phyloP scores from a whole-genome alignment of 2,329 filamentous ascomycete species.

The Phialophora tarda region DNA sequence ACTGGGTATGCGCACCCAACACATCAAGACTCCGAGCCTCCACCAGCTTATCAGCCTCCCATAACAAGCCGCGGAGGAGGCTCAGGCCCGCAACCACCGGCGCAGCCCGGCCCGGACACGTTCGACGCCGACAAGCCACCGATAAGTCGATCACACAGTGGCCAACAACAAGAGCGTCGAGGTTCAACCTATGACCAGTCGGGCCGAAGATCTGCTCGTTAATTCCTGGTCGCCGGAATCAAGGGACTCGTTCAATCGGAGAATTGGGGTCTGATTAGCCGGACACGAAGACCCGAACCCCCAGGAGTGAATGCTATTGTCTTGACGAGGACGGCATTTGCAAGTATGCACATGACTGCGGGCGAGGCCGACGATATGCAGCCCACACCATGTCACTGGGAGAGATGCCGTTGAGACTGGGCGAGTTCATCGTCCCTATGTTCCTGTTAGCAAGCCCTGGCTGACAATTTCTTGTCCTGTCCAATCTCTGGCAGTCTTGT shows the following conservation, averaged over 20 bases:
- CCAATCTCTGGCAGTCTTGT: background rate
- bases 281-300: background rate
- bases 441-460: background rate
- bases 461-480: background rate
- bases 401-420: background rate
- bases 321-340: background rate
- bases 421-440: background rate
- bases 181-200: slow-evolving; percentile 20
- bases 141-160: slow-evolving; percentile 19
- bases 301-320: background rate
- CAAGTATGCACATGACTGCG: background rate
- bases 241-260: background rate
- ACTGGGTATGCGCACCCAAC: slow-evolving; percentile 13
- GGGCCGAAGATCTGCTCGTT: slow-evolving; percentile 19
- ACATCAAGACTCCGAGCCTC: slow-evolving; percentile 15
- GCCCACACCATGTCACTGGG: background rate
- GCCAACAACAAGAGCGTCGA: slow-evolving; percentile 25
- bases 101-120: slow-evolving; percentile 29
- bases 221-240: background rate
- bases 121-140: slow-evolving; percentile 26
- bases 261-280: background rate
- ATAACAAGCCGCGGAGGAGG: slow-evolving; percentile 19
- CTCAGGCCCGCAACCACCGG: slow-evolving; percentile 26
- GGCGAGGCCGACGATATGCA: background rate
- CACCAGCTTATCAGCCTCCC: slow-evolving; percentile 28